Base-by-base conservation (phyloP, 2,329 filamentous ascomycete species). In the Fusarium austroafricanum region DNA sequence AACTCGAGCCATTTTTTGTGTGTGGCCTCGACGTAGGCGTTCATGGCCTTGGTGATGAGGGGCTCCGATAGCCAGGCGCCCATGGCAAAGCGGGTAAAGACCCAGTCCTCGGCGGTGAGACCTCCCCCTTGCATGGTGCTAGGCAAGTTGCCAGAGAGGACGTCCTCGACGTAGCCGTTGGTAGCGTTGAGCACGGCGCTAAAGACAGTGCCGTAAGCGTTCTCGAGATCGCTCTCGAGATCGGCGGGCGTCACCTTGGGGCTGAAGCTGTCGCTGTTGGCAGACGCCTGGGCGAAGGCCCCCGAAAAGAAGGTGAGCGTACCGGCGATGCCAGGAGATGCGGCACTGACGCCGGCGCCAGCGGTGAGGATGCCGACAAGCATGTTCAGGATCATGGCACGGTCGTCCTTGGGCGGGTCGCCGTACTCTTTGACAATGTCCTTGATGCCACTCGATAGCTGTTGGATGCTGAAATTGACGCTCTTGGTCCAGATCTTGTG, bases 361-460 rank as follows among this genome's bases (percentile, higher is more conserved):
- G 59, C 58, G n/a, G 59, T 65, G 14, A 65, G 44, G n/a, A 65
- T 38, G 11, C 61, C 59, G 14, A 65, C 52, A 17, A 65, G 46
- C 62, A 65, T 64, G 43, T 65, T 65, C 23, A 65, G 59, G 5
- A 65, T 52, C 23, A 57, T 23, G 5, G 15, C n/a, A 20, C 55
- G 50, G 17, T 63, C 55, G 12, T 63, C 54, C 12, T 31, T 40
- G 5, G 53, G 59, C 3, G 54, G 58, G 3, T 55, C 37, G 35
- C 62, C 62, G 15, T 46, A 65, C 9, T 37, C 12, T 1, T 50
- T 18, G 31, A 65, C 59, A 38, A 59, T 39, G 1, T 65, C 46
- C 23, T 63, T 58, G 47, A 65, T 65, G 3, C 35, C 33, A 11
- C 9, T 17, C 4, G 59, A 29, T 5, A 65, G 37, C 23, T 58